These are phyloP conservation scores for Fusarium decemcellulare DNA, from an alignment of 2,329 filamentous ascomycete genomes.

Conservation along the genomic window DNA sequence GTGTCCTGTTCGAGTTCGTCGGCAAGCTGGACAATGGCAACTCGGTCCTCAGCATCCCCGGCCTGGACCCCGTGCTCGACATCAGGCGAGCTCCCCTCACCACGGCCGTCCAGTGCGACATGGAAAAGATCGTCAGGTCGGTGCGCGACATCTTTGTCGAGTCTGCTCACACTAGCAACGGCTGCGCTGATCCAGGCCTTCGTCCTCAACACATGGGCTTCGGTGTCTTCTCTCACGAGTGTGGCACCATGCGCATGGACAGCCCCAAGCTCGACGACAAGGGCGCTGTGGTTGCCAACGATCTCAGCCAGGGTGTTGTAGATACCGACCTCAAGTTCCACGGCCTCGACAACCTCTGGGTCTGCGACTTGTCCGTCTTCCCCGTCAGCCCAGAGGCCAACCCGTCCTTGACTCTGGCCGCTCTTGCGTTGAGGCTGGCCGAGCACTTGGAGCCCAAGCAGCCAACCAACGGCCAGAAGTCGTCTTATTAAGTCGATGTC, in stretches of 20 bases:
- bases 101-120: constrained; percentile 19
- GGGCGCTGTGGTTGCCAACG: too few species aligned
- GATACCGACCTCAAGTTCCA: constrained; percentile 26
- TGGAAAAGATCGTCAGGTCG: constrained; percentile 11
- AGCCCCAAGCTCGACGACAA: neutral
- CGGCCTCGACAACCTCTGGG: constrained; percentile 26
- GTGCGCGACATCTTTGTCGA: constrained; percentile 22
- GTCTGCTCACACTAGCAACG: neutral
- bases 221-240: constrained; percentile 35
- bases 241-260: constrained; percentile 39
- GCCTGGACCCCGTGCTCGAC: constrained; percentile 26
- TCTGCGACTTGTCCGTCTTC: constrained; percentile 32
- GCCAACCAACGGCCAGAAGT: too few species aligned
- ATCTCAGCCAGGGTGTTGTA: constrained; percentile 7
- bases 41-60: constrained; percentile 21
- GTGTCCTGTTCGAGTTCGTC: constrained; percentile 33
- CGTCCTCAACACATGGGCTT: constrained; percentile 33
- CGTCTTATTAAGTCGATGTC: too few species aligned
- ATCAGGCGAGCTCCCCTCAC: constrained; percentile 16
- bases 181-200: constrained; percentile 10
- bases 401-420: constrained; percentile 26
- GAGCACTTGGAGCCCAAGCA: constrained; percentile 17
- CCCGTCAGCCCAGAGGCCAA: constrained; percentile 36
- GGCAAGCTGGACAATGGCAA: constrained; percentile 11
- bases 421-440: constrained; percentile 26